Conservation (phyloP, 352 stramenopile genomes). For the Phytopythium chamaehyphon region DNA sequence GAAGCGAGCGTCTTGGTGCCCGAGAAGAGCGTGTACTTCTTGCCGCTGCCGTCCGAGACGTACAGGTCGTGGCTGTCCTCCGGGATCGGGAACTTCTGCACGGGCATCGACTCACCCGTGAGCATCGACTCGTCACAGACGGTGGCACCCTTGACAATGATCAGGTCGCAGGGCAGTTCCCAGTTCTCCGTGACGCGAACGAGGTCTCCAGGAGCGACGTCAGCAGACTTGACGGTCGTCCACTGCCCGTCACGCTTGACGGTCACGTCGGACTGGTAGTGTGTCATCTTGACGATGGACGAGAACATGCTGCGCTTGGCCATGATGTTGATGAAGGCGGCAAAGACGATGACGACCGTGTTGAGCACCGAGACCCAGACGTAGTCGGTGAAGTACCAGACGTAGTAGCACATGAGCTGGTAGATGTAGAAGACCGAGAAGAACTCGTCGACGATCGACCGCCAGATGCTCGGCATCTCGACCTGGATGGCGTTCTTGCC, state of each 20-base stretch:
- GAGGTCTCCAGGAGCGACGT: conserved; percentile 67
- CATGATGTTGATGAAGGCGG: conserved; percentile 58
- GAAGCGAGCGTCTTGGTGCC: conserved; percentile 77
- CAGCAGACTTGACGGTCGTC: conserved; percentile 35
- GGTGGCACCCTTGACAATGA: conserved; percentile 60
- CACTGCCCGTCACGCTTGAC: conserved; percentile 58
- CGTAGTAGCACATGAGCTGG: conserved; percentile 86
- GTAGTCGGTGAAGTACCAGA: conserved; percentile 75
- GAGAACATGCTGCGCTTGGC: conserved; percentile 55
- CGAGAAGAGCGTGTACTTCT: conserved; percentile 87
- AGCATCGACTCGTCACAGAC: conserved; percentile 77
- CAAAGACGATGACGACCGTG: conserved; percentile 53
- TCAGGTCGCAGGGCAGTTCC: conserved; percentile 66
- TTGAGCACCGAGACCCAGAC: conserved; percentile 54
- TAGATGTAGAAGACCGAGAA: conserved; percentile 79
- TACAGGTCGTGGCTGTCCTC: conserved; percentile 50
- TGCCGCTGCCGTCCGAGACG: conserved; percentile 46
- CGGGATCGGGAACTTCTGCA: conserved; percentile 76
- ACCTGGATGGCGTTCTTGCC: conserved; percentile 61
- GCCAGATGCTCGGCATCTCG: conserved; percentile 46
- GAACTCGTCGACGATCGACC: conserved; percentile 58
- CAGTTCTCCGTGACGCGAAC: conserved; percentile 62
- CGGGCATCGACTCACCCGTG: conserved; percentile 82
- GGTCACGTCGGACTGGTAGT: conserved; percentile 58
- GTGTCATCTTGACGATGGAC: conserved; percentile 58